These are phyloP conservation scores for Austroboletus eburneus DNA, from an alignment of 768 basidiomycete species.

Conservation along the genomic window DNA sequence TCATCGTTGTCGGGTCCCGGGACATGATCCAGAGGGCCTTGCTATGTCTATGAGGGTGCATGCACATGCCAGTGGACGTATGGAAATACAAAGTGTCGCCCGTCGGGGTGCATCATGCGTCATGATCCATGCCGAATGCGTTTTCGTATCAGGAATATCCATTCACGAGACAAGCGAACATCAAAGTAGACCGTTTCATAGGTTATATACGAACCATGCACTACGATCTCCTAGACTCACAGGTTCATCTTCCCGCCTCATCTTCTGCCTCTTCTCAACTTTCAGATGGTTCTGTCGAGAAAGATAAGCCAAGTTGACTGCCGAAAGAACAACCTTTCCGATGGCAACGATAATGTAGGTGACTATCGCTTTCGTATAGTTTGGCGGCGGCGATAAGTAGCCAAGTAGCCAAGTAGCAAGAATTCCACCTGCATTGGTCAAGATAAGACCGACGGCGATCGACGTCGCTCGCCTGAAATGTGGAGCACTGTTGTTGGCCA, in stretches of 20 bases:
- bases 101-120: too few species aligned
- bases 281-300: conserved; percentile 44
- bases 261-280: conserved; percentile 31
- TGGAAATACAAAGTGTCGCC: too few species aligned
- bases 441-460: conserved; percentile 53
- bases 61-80: too few species aligned
- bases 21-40: too few species aligned
- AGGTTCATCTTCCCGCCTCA: conserved; percentile 34
- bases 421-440: conserved; percentile 58
- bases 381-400: conserved; percentile 43
- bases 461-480: conserved; percentile 54
- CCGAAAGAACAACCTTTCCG: conserved; percentile 35
- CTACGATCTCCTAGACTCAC: conserved; percentile 44
- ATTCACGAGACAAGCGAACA: too few species aligned
- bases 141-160: too few species aligned
- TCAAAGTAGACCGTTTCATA: conserved; percentile 21
- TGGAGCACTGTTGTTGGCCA: conserved; percentile 58
- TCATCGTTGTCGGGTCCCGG: too few species aligned
- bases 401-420: conserved; percentile 60
- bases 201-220: conserved; percentile 51
- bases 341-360: conserved; percentile 35
- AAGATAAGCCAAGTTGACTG: conserved; percentile 39
- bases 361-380: conserved; percentile 46
- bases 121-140: too few species aligned
- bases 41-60: too few species aligned